Conservation (phyloP, 2,329 filamentous ascomycete species). For the Coniella vitis region DNA sequence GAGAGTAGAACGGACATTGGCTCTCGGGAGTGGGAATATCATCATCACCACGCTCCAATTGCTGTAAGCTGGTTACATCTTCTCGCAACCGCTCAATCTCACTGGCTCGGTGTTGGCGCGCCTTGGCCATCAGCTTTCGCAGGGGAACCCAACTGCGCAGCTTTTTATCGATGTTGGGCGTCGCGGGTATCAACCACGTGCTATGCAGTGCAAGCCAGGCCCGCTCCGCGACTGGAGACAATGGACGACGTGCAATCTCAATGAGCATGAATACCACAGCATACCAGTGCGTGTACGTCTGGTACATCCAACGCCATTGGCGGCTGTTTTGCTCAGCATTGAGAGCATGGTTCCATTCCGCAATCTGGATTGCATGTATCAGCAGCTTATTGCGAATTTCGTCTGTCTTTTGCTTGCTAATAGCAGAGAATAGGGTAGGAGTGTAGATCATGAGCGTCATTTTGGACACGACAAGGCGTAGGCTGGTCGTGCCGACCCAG, state of each 20-base stretch:
- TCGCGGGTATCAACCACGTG: slow-evolving; percentile 32
- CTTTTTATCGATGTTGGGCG: slow-evolving; percentile 25
- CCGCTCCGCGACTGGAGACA: slow-evolving; percentile 38
- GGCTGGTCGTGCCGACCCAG: slow-evolving; percentile 32
- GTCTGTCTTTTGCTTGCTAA: slow-evolving; percentile 29
- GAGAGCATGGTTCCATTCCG: slow-evolving; percentile 48
- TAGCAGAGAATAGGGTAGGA: slow-evolving; percentile 52
- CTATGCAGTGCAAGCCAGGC: slow-evolving; percentile 43
- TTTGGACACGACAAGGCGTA: slow-evolving; percentile 68
- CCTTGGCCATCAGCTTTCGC: slow-evolving; percentile 31
- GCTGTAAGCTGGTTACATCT: slow-evolving; percentile 21
- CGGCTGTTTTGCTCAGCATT: slow-evolving; percentile 41
- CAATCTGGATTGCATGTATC: slow-evolving; percentile 44
- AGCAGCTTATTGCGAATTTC: slow-evolving; percentile 39
- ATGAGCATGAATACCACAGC: slow-evolving; percentile 49
- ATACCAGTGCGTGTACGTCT: slow-evolving; percentile 53
- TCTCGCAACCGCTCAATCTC: slow-evolving; percentile 29
- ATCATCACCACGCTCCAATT: slow-evolving; percentile 25
- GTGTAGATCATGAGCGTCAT: slow-evolving; percentile 74
- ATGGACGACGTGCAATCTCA: slow-evolving; percentile 38
- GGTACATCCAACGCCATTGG: slow-evolving; percentile 52
- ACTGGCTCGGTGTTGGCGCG: slow-evolving; percentile 28
- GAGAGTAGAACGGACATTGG: slow-evolving; percentile 22
- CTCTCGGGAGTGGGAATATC: slow-evolving; percentile 23
- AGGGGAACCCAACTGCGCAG: slow-evolving; percentile 35